Conservation (phyloP, 169 alveolate genomes). For the Plasmodium relictum region DNA sequence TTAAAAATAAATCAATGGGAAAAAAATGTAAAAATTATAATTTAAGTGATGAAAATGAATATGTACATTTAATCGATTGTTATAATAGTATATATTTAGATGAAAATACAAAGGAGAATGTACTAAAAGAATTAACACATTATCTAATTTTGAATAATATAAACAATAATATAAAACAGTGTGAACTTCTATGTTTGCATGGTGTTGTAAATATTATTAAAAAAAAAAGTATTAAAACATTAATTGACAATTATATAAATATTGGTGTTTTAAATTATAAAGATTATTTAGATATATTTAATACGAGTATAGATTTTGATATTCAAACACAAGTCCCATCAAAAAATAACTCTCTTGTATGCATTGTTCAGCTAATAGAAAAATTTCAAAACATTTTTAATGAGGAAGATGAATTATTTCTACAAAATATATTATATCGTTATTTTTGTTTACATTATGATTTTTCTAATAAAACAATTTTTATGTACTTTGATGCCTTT, state of each 20-base stretch:
- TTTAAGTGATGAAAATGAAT: slow-evolving; percentile 8
- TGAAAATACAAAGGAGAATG: slow-evolving; percentile 59
- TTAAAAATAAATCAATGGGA: neutral
- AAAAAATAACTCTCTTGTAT: slow-evolving; percentile 61
- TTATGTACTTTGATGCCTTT: slow-evolving; percentile 77
- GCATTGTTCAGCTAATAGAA: slow-evolving; percentile 70
- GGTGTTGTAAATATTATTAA: slow-evolving; percentile 86
- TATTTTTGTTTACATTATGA: slow-evolving; percentile 72
- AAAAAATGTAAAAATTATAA: neutral
- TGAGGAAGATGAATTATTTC: slow-evolving; percentile 49
- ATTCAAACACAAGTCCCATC: slow-evolving; percentile 75
- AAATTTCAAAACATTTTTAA: slow-evolving; percentile 58
- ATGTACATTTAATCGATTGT: slow-evolving; percentile 43
- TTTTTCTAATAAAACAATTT: slow-evolving; percentile 71
- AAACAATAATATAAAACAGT: slow-evolving; percentile 84
- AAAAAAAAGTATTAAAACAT: slow-evolving; percentile 84
- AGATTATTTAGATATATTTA: slow-evolving; percentile 74
- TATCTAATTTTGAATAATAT: slow-evolving; percentile 87
- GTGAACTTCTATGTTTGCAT: slow-evolving; percentile 85
- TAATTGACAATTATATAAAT: slow-evolving; percentile 85
- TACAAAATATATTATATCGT: slow-evolving; percentile 55
- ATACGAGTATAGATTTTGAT: slow-evolving; percentile 76
- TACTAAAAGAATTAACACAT: slow-evolving; percentile 80
- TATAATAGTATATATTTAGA: slow-evolving; percentile 59
- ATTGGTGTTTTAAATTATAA: slow-evolving; percentile 76